Evolutionary conservation across 768 basidiomycete genomes (phyloP), one percentile per base, ranked within the genome.

Genomic region (Coprinopsis strossmayeri): DNA sequence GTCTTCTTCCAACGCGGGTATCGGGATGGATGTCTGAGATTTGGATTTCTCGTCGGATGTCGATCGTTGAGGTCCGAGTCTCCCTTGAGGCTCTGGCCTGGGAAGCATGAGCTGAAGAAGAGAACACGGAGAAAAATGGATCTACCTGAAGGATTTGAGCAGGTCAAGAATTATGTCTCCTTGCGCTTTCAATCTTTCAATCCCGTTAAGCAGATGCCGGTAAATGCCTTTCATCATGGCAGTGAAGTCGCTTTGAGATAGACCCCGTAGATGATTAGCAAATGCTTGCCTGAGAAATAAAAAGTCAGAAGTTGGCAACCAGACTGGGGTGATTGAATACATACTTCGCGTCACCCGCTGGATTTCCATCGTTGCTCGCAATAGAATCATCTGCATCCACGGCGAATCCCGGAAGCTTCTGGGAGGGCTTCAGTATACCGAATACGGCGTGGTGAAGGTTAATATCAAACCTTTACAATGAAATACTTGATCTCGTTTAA

Each of bases 221-320:
- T 84, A 91, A 56, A 91, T 73, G 17, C 65, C 60, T 42, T 73
- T 76, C 17, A 87, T 66, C n/a, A 87, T 67, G 11, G 64, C 61
- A 45, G 83, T 69, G 58, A 92, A 95, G 5, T 84, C 79, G 0
- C 67, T 43, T 49, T 92, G 90, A 3, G 73, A 64, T 79, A 92
- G 79, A 13, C 69, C 70, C 49, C 81, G 78, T 32, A 95, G 64
- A 41, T 78, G 72, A 46, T 74, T 72, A 23, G 76, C 72, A 46
- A 83, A 66, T 24, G 64, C 73, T 40, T 68, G 59, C 53, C 77
- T 78, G n/a, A n/a, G n/a, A n/a, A n/a, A n/a, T n/a, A 17, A 5
- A 42, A 17, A 42, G 21, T 13, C 26, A 12, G 35, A 11, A 20
- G 20, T 44, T 23, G 46, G 26, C 5, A 7, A 9, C 12, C 18